Conservation (phyloP, 306 rosid species). For the Geum urbanum region DNA sequence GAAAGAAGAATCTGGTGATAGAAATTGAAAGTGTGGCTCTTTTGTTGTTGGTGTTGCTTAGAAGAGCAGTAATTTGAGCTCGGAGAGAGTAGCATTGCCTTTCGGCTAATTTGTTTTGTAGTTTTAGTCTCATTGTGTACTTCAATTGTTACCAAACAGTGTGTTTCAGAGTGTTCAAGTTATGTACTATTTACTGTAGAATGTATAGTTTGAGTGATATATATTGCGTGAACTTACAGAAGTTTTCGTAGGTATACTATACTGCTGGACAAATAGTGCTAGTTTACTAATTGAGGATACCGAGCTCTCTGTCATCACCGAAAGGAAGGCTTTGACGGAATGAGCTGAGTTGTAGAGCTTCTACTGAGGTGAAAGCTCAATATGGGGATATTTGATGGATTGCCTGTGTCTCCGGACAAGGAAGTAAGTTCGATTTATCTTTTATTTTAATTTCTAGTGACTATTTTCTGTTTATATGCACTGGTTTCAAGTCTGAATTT, state of each 20-base stretch:
- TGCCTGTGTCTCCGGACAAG: slow-evolving; percentile 81
- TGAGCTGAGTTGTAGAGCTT: slow-evolving; percentile 39
- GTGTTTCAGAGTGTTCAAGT: not conserved
- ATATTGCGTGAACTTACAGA: not conserved
- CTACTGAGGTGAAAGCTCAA: slow-evolving; percentile 34
- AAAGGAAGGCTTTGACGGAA: slow-evolving; percentile 28
- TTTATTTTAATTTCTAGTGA: slow-evolving; percentile 14
- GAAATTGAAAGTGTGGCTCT: not conserved
- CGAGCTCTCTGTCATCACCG: slow-evolving; percentile 27
- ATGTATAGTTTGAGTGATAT: not conserved
- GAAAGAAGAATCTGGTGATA: not conserved
- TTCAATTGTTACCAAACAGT: not conserved
- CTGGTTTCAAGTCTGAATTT: not conserved
- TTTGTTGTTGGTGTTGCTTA: not conserved
- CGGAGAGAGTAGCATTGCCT: slow-evolving; percentile 5
- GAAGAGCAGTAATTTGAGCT: not conserved
- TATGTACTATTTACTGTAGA: not conserved
- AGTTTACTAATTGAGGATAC: not conserved
- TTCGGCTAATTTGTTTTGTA: not conserved
- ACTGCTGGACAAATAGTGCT: not conserved
- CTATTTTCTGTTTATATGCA: not conserved
- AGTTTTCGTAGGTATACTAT: not conserved
- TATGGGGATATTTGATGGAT: slow-evolving; percentile 91
- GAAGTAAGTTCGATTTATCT: slow-evolving; percentile 44
- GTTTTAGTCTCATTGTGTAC: not conserved